These are phyloP conservation scores for Monosporascus sp. DNA, from an alignment of 2,329 filamentous ascomycete genomes.

Conservation along the genomic window DNA sequence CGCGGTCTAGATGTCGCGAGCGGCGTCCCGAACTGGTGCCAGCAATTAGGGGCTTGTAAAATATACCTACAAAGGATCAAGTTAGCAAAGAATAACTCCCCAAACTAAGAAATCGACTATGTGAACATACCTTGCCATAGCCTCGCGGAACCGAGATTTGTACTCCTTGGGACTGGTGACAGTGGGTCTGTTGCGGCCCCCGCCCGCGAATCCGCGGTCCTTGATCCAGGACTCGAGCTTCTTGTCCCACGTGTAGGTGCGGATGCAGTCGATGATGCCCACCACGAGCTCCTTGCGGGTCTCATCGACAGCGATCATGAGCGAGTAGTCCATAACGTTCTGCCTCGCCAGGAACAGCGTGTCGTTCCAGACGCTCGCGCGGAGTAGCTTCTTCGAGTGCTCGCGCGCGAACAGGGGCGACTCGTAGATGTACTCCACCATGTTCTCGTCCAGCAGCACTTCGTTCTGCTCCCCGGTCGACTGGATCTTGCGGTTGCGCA, in stretches of 20 bases:
- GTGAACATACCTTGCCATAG: slow-evolving; percentile 73
- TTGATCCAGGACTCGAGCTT: slow-evolving; percentile 99
- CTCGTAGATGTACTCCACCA: slow-evolving; percentile 98
- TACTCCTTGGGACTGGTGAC: slow-evolving; percentile 98
- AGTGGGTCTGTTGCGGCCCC: slow-evolving; percentile 78
- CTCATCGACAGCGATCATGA: slow-evolving; percentile 98
- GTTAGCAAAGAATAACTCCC: background rate
- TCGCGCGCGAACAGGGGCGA: slow-evolving; percentile 92
- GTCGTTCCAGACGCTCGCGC: slow-evolving; percentile 94
- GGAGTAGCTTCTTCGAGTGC: slow-evolving; percentile 89
- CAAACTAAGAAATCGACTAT: background rate
- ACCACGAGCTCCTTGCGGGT: slow-evolving; percentile 85
- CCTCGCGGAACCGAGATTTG: slow-evolving; percentile 89
- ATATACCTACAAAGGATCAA: slow-evolving; percentile 51
- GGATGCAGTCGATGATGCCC: slow-evolving; percentile 96
- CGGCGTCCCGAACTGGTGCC: slow-evolving; percentile 59
- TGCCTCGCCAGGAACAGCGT: slow-evolving; percentile 91
- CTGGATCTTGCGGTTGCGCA: slow-evolving; percentile 97
- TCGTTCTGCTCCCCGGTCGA: slow-evolving; percentile 94
- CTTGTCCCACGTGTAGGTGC: slow-evolving; percentile 99
- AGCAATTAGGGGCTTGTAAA: slow-evolving; percentile 69
- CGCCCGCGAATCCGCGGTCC: slow-evolving; percentile 77
- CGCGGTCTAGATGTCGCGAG: slow-evolving; percentile 19
- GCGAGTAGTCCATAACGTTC: slow-evolving; percentile 97
- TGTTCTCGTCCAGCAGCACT: slow-evolving; percentile 94